Evolutionary conservation across 2,329 filamentous ascomycete genomes (phyloP).

Genomic region (Verticillium klebahnii): DNA sequence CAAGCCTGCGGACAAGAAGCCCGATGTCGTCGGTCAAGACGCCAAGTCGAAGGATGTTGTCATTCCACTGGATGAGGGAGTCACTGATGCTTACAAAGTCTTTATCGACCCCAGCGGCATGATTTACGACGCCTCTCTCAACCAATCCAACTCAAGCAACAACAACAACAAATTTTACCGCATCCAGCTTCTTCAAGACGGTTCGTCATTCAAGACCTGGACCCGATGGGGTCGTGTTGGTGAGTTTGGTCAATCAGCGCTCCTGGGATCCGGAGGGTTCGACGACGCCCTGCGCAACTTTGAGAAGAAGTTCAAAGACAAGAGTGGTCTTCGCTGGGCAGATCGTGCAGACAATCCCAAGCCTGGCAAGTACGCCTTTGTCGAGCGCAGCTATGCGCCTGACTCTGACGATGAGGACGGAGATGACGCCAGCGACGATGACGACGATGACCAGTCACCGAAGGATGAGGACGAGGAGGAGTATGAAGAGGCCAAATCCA

Average conservation of each 20-base stretch:
- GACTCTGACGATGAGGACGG: slow-evolving; percentile 57
- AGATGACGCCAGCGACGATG: slow-evolving; percentile 16
- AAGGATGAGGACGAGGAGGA: slow-evolving; percentile 26
- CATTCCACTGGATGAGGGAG: slow-evolving; percentile 48
- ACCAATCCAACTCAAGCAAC: slow-evolving; percentile 65
- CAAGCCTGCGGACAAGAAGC: slow-evolving; percentile 23
- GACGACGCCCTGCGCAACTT: slow-evolving; percentile 44
- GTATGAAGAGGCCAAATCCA: slow-evolving; percentile 35
- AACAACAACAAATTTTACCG: slow-evolving; percentile 87
- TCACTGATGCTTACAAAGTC: slow-evolving; percentile 40
- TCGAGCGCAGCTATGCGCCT: slow-evolving; percentile 72
- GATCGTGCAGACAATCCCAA: slow-evolving; percentile 52
- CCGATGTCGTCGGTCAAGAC: slow-evolving; percentile 35
- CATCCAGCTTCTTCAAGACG: slow-evolving; percentile 44
- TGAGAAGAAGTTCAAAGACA: slow-evolving; percentile 58
- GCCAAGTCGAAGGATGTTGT: slow-evolving; percentile 38
- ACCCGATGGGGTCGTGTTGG: slow-evolving; percentile 79
- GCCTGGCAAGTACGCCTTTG: slow-evolving; percentile 70
- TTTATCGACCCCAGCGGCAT: slow-evolving; percentile 61
- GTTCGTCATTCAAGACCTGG: slow-evolving; percentile 53
- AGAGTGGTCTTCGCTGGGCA: slow-evolving; percentile 53
- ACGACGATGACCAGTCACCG: slow-evolving; percentile 25
- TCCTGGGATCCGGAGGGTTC: slow-evolving; percentile 37
- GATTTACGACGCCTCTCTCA: slow-evolving; percentile 76
- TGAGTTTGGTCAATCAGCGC: slow-evolving; percentile 45